These are phyloP conservation scores for Ampelomyces quisqualis DNA, from an alignment of 2,329 filamentous ascomycete species.

Conservation along the genomic window DNA sequence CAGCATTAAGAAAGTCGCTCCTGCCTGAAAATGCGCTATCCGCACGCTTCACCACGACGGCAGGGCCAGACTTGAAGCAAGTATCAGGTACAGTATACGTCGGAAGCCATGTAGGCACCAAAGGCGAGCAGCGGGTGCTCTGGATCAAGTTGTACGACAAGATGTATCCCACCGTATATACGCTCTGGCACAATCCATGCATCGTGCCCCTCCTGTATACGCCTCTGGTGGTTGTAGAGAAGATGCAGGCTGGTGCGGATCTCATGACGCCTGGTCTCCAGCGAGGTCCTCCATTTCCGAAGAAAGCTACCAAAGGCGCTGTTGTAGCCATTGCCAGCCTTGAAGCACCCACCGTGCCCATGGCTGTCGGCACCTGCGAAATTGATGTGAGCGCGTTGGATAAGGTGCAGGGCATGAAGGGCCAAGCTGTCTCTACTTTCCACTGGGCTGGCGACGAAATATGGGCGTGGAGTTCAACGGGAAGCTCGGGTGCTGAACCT, in stretches of 20 bases:
- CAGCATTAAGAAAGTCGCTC: conserved; percentile 58
- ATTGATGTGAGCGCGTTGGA: conserved; percentile 60
- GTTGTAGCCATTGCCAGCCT: conserved; percentile 64
- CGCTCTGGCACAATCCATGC: conserved; percentile 63
- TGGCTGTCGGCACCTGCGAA: conserved; percentile 65
- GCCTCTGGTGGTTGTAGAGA: conserved; percentile 61
- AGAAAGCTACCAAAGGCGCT: conserved; percentile 58
- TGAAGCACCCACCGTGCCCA: conserved; percentile 60
- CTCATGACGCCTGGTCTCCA: conserved; percentile 69
- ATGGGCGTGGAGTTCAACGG: conserved; percentile 63
- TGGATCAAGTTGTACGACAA: conserved; percentile 65
- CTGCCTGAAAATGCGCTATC: conserved; percentile 64
- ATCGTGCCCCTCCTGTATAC: conserved; percentile 66
- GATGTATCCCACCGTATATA: conserved; percentile 62
- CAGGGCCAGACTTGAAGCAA: conserved; percentile 61
- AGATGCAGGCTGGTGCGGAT: conserved; percentile 65
- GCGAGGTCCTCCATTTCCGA: conserved; percentile 64
- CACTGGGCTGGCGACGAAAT: conserved; percentile 70
- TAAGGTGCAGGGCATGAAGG: conserved; percentile 60
- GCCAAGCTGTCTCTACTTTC: conserved; percentile 64
- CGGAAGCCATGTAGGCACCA: conserved; percentile 55
- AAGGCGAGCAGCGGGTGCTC: conserved; percentile 59
- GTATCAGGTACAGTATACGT: conserved; percentile 66
- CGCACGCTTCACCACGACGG: conserved; percentile 65
- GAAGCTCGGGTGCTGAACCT: conserved; percentile 54